Percentiles rank a stretch among this genome's conserved stretches.
These are phyloP conservation scores for Trichoderma semiorbis DNA, from an alignment of 2,329 filamentous ascomycete species.

Conservation along the genomic window DNA sequence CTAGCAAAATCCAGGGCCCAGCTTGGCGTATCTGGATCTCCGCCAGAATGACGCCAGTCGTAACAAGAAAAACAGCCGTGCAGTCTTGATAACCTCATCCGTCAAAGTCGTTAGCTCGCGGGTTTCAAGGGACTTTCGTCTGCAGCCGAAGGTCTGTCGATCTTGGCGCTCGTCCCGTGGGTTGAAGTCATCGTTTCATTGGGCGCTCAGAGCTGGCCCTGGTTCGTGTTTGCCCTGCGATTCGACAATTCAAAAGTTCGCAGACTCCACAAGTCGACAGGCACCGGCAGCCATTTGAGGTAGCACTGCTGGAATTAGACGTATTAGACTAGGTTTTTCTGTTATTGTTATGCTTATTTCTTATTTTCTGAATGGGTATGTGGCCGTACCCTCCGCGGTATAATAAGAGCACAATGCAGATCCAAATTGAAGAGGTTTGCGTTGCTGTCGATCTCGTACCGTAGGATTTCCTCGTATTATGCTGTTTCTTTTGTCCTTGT, in stretches of 20 bases:
- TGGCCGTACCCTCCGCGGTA: not conserved
- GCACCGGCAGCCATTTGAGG: not conserved
- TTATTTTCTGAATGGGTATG: not conserved
- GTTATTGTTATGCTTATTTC: constrained; percentile 11
- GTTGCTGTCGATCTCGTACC: not conserved
- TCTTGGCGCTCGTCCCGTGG: constrained; percentile 11
- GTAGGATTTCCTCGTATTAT: not conserved
- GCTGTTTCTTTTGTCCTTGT: not conserved
- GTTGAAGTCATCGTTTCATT: constrained; percentile 1
- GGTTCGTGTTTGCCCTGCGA: not conserved
- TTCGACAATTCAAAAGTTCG: constrained; percentile 8
- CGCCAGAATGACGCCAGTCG: not conserved
- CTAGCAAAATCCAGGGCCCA: not conserved
- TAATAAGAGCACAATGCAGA: not conserved
- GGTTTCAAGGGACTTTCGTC: not conserved
- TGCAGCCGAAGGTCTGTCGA: not conserved
- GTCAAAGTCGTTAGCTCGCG: not conserved
- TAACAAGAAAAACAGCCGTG: not conserved
- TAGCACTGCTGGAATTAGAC: not conserved
- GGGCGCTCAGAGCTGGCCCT: not conserved
- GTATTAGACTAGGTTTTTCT: not conserved
- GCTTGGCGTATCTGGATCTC: not conserved
- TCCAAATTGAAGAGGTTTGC: not conserved
- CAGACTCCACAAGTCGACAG: not conserved
- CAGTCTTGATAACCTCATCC: not conserved